Evolutionary conservation across 805 yeast species (phyloP), one percentile per base, ranked within the genome.

Genomic region (Blastobotrys attinorum): DNA sequence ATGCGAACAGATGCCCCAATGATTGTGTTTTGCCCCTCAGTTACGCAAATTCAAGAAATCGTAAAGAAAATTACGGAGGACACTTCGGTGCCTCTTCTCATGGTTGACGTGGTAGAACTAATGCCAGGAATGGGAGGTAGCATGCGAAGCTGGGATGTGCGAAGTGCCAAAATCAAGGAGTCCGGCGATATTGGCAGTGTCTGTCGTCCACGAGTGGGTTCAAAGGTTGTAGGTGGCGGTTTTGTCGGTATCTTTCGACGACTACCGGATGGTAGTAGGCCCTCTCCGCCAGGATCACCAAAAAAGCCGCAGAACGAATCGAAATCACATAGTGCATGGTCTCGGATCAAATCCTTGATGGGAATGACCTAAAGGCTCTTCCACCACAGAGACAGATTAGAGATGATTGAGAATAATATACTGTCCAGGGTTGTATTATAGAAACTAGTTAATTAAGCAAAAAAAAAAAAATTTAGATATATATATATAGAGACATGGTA

Each of bases 91-190:
- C 61, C 62, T 36, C 48, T 72, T 22, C 59, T 66, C 10, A 61
- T 67, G 47, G 63, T 61, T 3, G 59, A 63, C 35, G 65, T 72
- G 2, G 57, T 66, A 17, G 77, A 73, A 50, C 45, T 74, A 15
- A 51, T 62, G 38, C 70, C 72, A 11, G 76, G 77, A 4, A 70
- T 67, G 27, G 75, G 76, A 1, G 77, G 76, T 18, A 76, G 76
- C 0, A 52, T 73, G 45, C 66, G 71, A 47, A 75, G 70, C 38
- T 74, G 79, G 79, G 77, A 74, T 47, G 59, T 72, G 1, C 56
- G 76, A 39, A 56, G 57, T 31, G 55, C 74, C 1, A 45, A 53
- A 2, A 62, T 70, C n/a, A 63, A 67, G 54, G 63, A 66, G 3
- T 64, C 68, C 1, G 69, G 69, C 2, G 64, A 65, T 31, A 52